Conservation (phyloP, 345 rosid genomes). For the Moricandia moricandioides region DNA sequence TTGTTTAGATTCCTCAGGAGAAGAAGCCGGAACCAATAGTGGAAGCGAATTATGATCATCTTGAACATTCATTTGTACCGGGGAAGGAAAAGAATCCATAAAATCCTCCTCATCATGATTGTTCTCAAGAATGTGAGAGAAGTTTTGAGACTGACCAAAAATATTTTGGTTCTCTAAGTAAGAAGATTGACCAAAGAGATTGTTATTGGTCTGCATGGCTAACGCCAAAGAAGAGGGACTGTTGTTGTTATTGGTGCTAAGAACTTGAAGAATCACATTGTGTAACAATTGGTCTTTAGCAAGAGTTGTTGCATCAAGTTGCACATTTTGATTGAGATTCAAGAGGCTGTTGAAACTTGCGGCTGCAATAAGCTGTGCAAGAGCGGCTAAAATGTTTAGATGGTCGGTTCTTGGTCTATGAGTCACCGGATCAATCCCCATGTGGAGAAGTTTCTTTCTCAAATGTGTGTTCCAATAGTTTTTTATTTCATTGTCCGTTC, state of each 20-base stretch:
- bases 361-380: conserved; percentile 56
- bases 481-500: conserved; percentile 41
- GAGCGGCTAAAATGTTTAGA: conserved; percentile 45
- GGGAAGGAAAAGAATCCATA: conserved; percentile 33
- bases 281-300: conserved; percentile 59
- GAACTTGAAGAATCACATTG: conserved; percentile 48
- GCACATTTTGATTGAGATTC: conserved; percentile 42
- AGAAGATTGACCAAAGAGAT: conserved; percentile 31
- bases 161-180: conserved; percentile 30
- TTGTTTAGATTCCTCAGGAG: conserved; percentile 39
- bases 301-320: conserved; percentile 47
- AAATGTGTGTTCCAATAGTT: conserved; percentile 43
- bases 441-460: conserved; percentile 38
- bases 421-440: conserved; percentile 39
- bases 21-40: conserved; percentile 45
- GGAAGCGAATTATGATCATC: conserved; percentile 39
- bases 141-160: conserved; percentile 34
- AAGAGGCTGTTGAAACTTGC: conserved; percentile 49
- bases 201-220: conserved; percentile 35
- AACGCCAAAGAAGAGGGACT: conserved; percentile 10
- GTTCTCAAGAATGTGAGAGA: conserved; percentile 35
- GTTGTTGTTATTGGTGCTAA: conserved; percentile 25
- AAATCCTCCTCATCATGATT: conserved; percentile 25
- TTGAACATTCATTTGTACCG: not conserved
- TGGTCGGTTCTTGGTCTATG: conserved; percentile 43